A percentile compares a stretch with the other conserved stretches of the same genome.
Evolutionary conservation across 371 early-diverging fungal species (phyloP).

Genomic region (Entomophthora muscae): DNA sequence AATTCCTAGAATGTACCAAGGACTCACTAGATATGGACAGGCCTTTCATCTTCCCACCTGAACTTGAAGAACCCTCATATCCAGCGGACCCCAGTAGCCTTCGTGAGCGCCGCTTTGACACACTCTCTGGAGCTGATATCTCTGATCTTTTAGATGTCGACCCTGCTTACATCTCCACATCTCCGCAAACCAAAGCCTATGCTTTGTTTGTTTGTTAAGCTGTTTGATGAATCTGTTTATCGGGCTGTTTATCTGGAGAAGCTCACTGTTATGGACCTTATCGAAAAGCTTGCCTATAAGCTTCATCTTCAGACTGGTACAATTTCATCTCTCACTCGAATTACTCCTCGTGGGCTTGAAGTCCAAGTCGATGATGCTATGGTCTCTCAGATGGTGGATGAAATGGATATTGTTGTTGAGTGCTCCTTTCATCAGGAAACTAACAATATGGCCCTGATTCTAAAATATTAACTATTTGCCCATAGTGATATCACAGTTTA

Average conservation of each 20-base stretch:
- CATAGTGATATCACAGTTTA: neutral
- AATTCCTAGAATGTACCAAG: conserved; percentile 17
- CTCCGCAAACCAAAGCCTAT: conserved; percentile 17
- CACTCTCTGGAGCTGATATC: conserved; percentile 10
- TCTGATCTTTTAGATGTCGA: conserved; percentile 17
- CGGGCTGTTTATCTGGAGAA: conserved; percentile 33
- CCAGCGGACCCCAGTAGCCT: neutral
- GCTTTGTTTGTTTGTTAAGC: conserved; percentile 27
- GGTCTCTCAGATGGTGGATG: conserved; percentile 27
- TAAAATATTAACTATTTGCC: conserved; percentile 3
- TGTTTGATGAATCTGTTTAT: conserved; percentile 22
- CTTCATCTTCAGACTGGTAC: conserved; percentile 20
- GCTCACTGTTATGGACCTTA: conserved; percentile 20
- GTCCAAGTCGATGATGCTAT: conserved; percentile 29
- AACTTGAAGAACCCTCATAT: conserved; percentile 5
- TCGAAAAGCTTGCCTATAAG: conserved; percentile 22
- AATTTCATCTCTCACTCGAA: conserved; percentile 20
- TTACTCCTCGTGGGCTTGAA: conserved; percentile 19
- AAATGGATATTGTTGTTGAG: conserved; percentile 30
- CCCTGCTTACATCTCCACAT: conserved; percentile 18
- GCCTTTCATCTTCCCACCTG: conserved; percentile 13
- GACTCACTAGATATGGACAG: conserved; percentile 18
- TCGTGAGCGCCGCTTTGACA: conserved; percentile 3
- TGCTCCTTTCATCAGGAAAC: conserved; percentile 22
- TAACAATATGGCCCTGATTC: conserved; percentile 20